Conservation (phyloP, 2,329 filamentous ascomycete species). For the Ceratocystiopsis brevicomis region DNA sequence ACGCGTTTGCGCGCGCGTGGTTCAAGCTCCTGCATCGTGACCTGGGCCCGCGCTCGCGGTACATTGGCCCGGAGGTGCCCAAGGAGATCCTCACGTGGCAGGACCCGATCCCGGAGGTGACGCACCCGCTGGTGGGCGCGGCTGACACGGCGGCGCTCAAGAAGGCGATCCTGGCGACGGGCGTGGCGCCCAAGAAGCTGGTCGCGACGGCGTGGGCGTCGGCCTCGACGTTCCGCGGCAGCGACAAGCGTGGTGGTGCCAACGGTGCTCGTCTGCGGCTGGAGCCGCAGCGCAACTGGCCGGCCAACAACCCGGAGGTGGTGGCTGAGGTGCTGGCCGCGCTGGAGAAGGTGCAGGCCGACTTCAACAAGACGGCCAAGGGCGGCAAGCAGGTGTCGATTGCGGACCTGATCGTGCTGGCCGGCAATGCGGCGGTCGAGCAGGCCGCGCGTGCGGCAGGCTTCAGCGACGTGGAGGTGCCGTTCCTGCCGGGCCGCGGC, state of each 20-base stretch:
- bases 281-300: conserved; percentile 51
- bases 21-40: conserved; percentile 73
- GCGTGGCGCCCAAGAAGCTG: conserved; percentile 39
- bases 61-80: conserved; percentile 57
- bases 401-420: conserved; percentile 63
- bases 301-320: conserved; percentile 53
- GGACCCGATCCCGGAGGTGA: conserved; percentile 44
- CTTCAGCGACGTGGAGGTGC: conserved; percentile 29
- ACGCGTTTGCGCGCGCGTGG: conserved; percentile 57
- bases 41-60: conserved; percentile 51
- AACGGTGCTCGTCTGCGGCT: conserved; percentile 65
- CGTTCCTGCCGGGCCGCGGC: conserved; percentile 53
- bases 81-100: conserved; percentile 55
- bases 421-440: conserved; percentile 51
- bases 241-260: conserved; percentile 67
- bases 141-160: conserved; percentile 47
- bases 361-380: conserved; percentile 33
- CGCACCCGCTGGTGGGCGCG: conserved; percentile 40
- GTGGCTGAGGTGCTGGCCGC: conserved; percentile 40
- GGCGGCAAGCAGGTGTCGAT: conserved; percentile 52
- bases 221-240: conserved; percentile 52
- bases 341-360: conserved; percentile 45
- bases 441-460: conserved; percentile 34
- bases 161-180: conserved; percentile 45
- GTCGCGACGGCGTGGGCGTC: conserved; percentile 50